Evolutionary conservation across 345 rosid genomes (phyloP).

Genomic region (Murraya koenigii): DNA sequence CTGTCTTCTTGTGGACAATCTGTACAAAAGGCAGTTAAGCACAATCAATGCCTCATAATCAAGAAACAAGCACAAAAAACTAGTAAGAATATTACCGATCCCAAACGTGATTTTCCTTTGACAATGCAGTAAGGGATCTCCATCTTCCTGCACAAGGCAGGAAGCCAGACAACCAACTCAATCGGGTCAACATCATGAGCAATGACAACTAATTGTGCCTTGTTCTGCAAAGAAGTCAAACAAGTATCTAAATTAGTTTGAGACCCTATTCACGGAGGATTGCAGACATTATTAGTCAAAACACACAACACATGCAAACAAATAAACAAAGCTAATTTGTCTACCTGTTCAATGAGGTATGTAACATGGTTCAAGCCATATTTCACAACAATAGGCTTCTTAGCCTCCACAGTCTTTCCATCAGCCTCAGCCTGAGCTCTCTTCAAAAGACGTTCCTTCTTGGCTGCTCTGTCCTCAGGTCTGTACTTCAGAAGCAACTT

Average conservation of each 20-base stretch:
- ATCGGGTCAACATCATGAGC: slow-evolving; percentile 90
- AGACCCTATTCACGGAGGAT: background rate
- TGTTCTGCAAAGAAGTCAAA: slow-evolving; percentile 37
- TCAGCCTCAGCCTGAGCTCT: slow-evolving; percentile 73
- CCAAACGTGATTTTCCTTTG: slow-evolving; percentile 75
- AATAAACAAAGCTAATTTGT: background rate
- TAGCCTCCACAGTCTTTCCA: slow-evolving; percentile 56
- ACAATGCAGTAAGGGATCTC: slow-evolving; percentile 85
- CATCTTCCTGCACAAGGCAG: slow-evolving; percentile 86
- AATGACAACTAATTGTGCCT: slow-evolving; percentile 71
- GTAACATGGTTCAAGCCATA: slow-evolving; percentile 77
- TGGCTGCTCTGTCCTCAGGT: slow-evolving; percentile 71
- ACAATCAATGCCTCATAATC: background rate
- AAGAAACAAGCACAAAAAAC: background rate
- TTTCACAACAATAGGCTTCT: slow-evolving; percentile 71
- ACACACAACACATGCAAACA: background rate
- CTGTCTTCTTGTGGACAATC: slow-evolving; percentile 72
- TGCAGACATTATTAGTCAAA: background rate
- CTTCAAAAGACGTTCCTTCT: slow-evolving; percentile 62
- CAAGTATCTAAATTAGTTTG: background rate
- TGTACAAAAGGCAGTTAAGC: slow-evolving; percentile 5
- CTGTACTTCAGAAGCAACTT: slow-evolving; percentile 63
- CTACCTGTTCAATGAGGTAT: slow-evolving; percentile 71
- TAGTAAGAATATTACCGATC: slow-evolving; percentile 37
- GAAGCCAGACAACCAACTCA: slow-evolving; percentile 84